phyloP scores from a whole-genome alignment of 2,329 filamentous ascomycete species.

The Fusarium sp. region DNA sequence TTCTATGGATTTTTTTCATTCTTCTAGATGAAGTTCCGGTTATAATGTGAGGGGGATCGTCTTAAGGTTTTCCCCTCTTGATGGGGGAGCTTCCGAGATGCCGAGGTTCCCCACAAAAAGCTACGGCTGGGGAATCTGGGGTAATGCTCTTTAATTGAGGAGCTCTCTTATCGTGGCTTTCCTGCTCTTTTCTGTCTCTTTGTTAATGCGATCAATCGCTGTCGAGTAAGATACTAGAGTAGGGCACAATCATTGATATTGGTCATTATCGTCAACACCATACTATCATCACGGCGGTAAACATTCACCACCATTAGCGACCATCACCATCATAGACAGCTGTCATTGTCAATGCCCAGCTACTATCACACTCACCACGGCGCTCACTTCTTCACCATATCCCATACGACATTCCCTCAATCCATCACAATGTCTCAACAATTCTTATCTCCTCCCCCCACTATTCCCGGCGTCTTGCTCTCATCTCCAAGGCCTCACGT shows the following conservation, averaged over 20 bases:
- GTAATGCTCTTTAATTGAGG: constrained; percentile 10
- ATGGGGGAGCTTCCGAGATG: constrained; percentile 37
- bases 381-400: constrained; percentile 35
- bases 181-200: neutral
- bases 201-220: neutral
- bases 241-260: neutral
- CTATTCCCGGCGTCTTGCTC: constrained; percentile 56
- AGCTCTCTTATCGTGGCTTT: neutral
- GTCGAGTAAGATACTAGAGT: neutral
- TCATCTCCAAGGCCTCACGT: constrained; percentile 66
- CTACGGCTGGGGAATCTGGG: constrained; percentile 25
- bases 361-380: constrained; percentile 31
- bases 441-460: constrained; percentile 54
- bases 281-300: neutral
- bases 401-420: constrained; percentile 17
- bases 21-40: neutral
- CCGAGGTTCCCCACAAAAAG: constrained; percentile 47
- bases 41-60: constrained; percentile 18
- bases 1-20: too few species aligned
- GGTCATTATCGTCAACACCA: neutral
- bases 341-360: constrained; percentile 19
- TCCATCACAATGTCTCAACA: constrained; percentile 41
- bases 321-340: neutral
- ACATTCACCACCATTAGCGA: neutral
- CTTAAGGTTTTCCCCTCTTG: constrained; percentile 22